Evolutionary conservation across 345 rosid genomes (phyloP).

Genomic region (Viola odorata): DNA sequence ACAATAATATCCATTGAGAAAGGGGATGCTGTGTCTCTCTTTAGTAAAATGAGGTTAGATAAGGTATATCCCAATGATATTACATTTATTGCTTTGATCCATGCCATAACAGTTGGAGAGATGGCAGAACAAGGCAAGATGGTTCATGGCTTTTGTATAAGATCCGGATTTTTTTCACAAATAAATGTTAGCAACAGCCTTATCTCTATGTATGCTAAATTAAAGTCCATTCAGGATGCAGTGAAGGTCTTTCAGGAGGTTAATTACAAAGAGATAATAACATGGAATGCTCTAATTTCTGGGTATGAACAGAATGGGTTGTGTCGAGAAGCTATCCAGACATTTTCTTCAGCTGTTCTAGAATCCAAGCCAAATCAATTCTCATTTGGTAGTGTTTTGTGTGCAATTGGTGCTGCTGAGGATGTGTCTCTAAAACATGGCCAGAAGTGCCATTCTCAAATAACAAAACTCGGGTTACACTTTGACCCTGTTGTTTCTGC

Average conservation of each 20-base stretch:
- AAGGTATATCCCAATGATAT: conserved; percentile 73
- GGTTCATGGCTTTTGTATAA: conserved; percentile 63
- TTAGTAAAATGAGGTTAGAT: conserved; percentile 58
- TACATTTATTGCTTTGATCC: conserved; percentile 62
- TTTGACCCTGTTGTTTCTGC: conserved; percentile 56
- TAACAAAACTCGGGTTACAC: conserved; percentile 56
- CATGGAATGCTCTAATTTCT: conserved; percentile 87
- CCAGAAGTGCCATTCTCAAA: conserved; percentile 62
- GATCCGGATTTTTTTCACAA: conserved; percentile 42
- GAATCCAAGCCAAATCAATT: conserved; percentile 62
- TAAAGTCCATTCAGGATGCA: conserved; percentile 50
- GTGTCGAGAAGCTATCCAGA: conserved; percentile 47
- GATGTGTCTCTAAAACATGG: conserved; percentile 71
- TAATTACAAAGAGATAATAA: conserved; percentile 40
- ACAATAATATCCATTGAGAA: conserved; percentile 60
- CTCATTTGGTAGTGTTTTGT: conserved; percentile 81
- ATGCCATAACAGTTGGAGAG: conserved; percentile 39
- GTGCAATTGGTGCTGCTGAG: conserved; percentile 72
- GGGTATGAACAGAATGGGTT: conserved; percentile 66
- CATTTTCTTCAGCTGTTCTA: conserved; percentile 32
- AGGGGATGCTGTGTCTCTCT: conserved; percentile 47
- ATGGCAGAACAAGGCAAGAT: conserved; percentile 45
- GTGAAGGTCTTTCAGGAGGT: conserved; percentile 56
- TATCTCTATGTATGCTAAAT: conserved; percentile 82
- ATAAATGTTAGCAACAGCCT: conserved; percentile 59